Evolutionary conservation across 805 yeast species (phyloP).

Genomic region (Groenewaldozyma tartarivorans): DNA sequence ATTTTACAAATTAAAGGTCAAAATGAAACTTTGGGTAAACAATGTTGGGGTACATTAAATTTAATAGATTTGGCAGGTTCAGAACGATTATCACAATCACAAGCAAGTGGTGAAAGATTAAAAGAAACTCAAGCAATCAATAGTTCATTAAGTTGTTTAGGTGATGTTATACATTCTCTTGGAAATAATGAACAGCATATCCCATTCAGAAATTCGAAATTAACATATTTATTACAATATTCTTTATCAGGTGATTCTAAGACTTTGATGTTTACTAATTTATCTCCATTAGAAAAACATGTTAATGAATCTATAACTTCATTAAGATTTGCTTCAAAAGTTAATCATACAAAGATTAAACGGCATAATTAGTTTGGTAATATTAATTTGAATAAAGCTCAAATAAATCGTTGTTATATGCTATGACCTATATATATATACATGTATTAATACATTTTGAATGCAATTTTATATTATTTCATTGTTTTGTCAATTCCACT

Average conservation of each 20-base stretch:
- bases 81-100: slow-evolving; percentile 68
- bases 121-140: slow-evolving; percentile 86
- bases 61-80: slow-evolving; percentile 92
- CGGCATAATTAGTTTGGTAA: slow-evolving; percentile 1
- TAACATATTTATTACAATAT: slow-evolving; percentile 76
- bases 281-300: slow-evolving; percentile 57
- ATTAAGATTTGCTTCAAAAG: slow-evolving; percentile 73
- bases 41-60: slow-evolving; percentile 54
- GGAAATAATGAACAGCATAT: slow-evolving; percentile 33
- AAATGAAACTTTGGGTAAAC: slow-evolving; percentile 40
- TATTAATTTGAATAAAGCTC: slow-evolving; percentile 1
- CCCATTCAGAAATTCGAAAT: slow-evolving; percentile 61
- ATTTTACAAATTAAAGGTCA: slow-evolving; percentile 50
- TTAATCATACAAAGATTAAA: slow-evolving; percentile 18
- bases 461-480: not conserved
- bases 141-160: slow-evolving; percentile 76
- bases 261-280: slow-evolving; percentile 86
- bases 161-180: slow-evolving; percentile 77
- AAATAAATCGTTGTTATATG: no score
- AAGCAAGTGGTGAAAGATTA: slow-evolving; percentile 69
- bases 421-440: no score
- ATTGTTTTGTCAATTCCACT: not conserved
- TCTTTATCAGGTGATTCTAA: slow-evolving; percentile 81
- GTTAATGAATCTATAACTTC: slow-evolving; percentile 75
- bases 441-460: not conserved